phyloP scores from a whole-genome alignment of 2,329 filamentous ascomycete genomes.

The Chalara sp. region DNA sequence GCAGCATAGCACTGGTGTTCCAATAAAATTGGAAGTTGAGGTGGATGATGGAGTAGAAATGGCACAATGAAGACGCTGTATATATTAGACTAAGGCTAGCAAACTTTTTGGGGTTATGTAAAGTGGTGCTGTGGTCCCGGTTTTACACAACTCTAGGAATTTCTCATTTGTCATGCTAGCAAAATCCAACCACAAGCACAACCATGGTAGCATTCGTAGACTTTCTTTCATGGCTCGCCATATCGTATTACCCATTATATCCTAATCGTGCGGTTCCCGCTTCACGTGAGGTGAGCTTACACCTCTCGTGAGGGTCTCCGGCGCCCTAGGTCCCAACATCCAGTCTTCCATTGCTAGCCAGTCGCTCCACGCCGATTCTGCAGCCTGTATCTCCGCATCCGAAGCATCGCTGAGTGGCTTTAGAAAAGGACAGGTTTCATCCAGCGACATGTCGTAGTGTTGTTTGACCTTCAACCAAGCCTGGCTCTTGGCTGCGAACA shows the following conservation, averaged over 20 bases:
- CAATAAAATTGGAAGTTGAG: too few relatives aligned
- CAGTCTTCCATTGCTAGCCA: conserved; percentile 98
- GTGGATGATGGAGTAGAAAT: too few relatives aligned
- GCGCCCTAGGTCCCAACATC: conserved; percentile 72
- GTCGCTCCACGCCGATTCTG: conserved; percentile 83
- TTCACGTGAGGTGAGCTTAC: background rate
- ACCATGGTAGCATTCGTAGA: background rate
- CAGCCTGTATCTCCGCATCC: conserved; percentile 73
- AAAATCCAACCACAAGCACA: background rate
- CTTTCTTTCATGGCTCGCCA: background rate
- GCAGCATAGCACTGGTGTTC: background rate
- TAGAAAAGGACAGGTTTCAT: conserved; percentile 83
- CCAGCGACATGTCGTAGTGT: conserved; percentile 79
- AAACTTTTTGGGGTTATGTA: background rate
- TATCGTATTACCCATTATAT: background rate
- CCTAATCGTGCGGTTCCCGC: background rate
- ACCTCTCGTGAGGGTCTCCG: background rate
- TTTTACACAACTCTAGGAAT: background rate
- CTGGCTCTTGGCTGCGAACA: conserved; percentile 90
- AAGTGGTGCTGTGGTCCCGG: background rate
- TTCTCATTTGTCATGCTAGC: background rate
- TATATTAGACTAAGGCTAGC: background rate
- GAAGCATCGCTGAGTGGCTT: conserved; percentile 71
- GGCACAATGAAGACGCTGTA: background rate
- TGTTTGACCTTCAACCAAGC: conserved; percentile 85